A percentile compares a stretch with the other conserved stretches of the same genome.
These are phyloP conservation scores for Fraxinus xanthoxyloides DNA, from an alignment of 305 asterid genomes.

Conservation along the genomic window DNA sequence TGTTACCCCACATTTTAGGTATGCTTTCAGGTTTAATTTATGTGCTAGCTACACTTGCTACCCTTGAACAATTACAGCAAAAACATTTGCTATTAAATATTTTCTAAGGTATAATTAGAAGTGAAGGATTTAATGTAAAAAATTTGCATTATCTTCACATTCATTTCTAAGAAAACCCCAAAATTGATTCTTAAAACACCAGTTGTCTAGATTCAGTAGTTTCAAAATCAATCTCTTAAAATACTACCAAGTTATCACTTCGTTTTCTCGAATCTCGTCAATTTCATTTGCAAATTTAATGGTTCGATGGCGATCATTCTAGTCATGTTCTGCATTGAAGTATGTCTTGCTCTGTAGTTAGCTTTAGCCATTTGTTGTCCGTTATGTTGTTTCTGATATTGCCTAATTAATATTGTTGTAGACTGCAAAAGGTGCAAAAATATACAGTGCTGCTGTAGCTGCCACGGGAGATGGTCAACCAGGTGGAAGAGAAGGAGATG, in stretches of 20 bases:
- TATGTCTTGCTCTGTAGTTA: slow-evolving; percentile 1
- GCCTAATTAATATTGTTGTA: slow-evolving; percentile 33
- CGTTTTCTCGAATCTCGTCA: background rate
- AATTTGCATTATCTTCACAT: background rate
- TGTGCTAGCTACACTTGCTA: background rate
- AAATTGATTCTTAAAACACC: background rate
- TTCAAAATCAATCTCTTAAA: background rate
- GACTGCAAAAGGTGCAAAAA: slow-evolving; percentile 91
- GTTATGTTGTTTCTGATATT: slow-evolving; percentile 10
- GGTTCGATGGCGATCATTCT: background rate
- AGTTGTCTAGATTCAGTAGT: background rate
- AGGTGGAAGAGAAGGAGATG: slow-evolving; percentile 80
- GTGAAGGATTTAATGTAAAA: background rate
- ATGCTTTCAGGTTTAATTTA: background rate
- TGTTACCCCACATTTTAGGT: background rate
- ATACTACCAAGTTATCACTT: background rate
- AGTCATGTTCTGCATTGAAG: background rate
- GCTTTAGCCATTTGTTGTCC: slow-evolving; percentile 5
- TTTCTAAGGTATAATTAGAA: background rate
- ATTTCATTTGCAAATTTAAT: background rate
- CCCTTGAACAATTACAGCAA: background rate
- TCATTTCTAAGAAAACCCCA: background rate
- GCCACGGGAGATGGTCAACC: slow-evolving; percentile 61
- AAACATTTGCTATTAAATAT: background rate
- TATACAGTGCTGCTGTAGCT: slow-evolving; percentile 80